Percentiles rank a stretch among this genome's conserved stretches.
phyloP scores from a whole-genome alignment of 2,329 filamentous ascomycete species.

The Diaporthe vaccinii region DNA sequence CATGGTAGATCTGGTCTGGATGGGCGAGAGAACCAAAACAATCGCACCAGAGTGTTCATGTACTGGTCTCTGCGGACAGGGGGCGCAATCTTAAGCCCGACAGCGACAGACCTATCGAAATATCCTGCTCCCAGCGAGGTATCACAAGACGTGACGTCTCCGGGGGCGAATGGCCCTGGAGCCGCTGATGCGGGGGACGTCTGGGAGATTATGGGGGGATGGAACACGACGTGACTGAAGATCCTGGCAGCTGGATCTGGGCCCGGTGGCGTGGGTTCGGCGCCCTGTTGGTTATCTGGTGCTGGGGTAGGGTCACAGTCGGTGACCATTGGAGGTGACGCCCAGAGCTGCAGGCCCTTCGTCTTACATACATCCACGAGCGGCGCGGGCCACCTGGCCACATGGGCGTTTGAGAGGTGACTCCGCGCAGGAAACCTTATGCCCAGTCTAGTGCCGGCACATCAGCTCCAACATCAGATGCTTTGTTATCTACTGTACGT shows the following conservation, averaged over 20 bases:
- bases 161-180: not conserved
- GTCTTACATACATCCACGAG: not conserved
- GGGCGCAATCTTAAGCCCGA: not conserved
- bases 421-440: constrained; percentile 1
- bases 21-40: not conserved
- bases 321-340: not conserved
- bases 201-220: not conserved
- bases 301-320: not conserved
- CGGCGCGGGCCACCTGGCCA: not conserved
- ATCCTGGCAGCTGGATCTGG: constrained; percentile 7
- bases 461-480: constrained; percentile 5
- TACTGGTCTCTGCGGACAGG: not conserved
- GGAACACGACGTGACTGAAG: not conserved
- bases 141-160: not conserved
- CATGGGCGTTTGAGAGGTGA: constrained; percentile 11
- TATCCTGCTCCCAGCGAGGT: not conserved
- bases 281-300: not conserved
- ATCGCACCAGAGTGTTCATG: not conserved
- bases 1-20: not conserved
- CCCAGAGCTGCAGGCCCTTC: not conserved
- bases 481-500: not conserved
- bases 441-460: not conserved
- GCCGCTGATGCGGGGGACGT: not conserved
- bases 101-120: not conserved
- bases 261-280: constrained; percentile 11